Evolutionary conservation across 2,329 filamentous ascomycete species (phyloP).

Genomic region (Aspergillus fischeri): DNA sequence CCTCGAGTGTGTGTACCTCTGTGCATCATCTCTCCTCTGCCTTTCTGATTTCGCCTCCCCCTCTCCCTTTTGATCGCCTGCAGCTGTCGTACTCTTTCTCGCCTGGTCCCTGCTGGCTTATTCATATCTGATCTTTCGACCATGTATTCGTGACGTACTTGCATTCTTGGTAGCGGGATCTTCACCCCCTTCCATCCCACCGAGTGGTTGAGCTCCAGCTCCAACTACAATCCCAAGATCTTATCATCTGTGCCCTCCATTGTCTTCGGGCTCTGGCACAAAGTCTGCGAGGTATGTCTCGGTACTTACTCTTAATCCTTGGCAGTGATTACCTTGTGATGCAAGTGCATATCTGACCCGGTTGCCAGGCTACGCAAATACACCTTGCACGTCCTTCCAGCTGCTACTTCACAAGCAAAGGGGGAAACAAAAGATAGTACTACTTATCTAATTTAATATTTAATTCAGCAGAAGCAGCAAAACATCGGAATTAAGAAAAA

Average conservation of each 20-base stretch:
- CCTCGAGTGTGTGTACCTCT: neutral
- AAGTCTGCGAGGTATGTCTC: constrained; percentile 11
- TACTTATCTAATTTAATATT: neutral
- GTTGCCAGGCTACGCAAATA: constrained; percentile 10
- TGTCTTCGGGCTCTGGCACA: constrained; percentile 2
- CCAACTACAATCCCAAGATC: constrained; percentile 4
- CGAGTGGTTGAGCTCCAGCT: constrained; percentile 7
- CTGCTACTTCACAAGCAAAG: neutral
- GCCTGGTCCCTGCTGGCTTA: neutral
- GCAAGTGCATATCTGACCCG: constrained; percentile 13
- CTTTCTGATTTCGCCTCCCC: neutral
- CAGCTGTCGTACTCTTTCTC: neutral
- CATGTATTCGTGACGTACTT: constrained; percentile 25
- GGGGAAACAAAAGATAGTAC: neutral
- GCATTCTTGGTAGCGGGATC: constrained; percentile 25
- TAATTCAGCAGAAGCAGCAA: neutral
- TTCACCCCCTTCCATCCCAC: constrained; percentile 14
- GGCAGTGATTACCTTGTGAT: constrained; percentile 2
- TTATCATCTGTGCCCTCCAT: constrained; percentile 9
- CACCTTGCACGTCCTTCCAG: neutral
- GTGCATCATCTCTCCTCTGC: neutral
- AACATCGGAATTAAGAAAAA: neutral
- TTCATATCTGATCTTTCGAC: constrained; percentile 7
- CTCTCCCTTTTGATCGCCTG: neutral
- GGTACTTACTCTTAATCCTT: constrained; percentile 3